Percentiles rank a stretch among this genome's conserved stretches.
phyloP scores from a whole-genome alignment of 2,329 filamentous ascomycete genomes.

The Talaromyces sp. region DNA sequence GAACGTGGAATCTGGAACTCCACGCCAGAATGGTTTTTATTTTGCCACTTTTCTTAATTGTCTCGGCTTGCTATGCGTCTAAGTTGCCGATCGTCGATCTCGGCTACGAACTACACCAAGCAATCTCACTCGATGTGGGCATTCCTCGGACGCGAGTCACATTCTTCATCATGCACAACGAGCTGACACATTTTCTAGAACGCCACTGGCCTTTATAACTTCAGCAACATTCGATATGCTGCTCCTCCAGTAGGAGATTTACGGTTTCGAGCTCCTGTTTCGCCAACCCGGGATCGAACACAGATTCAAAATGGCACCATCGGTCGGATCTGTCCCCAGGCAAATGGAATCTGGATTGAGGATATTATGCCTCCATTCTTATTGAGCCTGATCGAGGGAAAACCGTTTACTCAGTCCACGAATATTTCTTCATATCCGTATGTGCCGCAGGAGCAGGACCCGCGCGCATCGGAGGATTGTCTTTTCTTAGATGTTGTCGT shows the following conservation, averaged over 20 bases:
- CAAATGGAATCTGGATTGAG: constrained; percentile 48
- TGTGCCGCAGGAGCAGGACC: constrained; percentile 20
- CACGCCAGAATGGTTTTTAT: constrained; percentile 10
- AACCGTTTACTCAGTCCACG: constrained; percentile 20
- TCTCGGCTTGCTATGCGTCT: constrained; percentile 21
- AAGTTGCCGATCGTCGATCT: constrained; percentile 52
- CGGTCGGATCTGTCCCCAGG: constrained; percentile 50
- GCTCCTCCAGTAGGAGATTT: constrained; percentile 55
- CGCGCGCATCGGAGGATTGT: constrained; percentile 39
- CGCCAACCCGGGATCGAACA: constrained; percentile 47
- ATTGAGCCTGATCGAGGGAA: constrained; percentile 14
- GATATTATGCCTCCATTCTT: constrained; percentile 24
- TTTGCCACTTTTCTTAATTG: constrained; percentile 14
- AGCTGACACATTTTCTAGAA: constrained; percentile 9
- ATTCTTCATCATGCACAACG: not conserved
- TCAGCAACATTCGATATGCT: constrained; percentile 61
- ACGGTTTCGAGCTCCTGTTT: constrained; percentile 53
- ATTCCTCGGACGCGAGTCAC: not conserved
- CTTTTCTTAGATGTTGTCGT: constrained; percentile 43
- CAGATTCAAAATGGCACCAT: constrained; percentile 50
- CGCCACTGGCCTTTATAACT: constrained; percentile 54
- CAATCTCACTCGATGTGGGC: constrained; percentile 28
- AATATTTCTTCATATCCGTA: constrained; percentile 28
- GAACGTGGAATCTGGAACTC: no score
- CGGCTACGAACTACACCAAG: constrained; percentile 57